Evolutionary conservation across 1,284 basidiomycete species (phyloP).

Genomic region (Porogramme epimiltina): DNA sequence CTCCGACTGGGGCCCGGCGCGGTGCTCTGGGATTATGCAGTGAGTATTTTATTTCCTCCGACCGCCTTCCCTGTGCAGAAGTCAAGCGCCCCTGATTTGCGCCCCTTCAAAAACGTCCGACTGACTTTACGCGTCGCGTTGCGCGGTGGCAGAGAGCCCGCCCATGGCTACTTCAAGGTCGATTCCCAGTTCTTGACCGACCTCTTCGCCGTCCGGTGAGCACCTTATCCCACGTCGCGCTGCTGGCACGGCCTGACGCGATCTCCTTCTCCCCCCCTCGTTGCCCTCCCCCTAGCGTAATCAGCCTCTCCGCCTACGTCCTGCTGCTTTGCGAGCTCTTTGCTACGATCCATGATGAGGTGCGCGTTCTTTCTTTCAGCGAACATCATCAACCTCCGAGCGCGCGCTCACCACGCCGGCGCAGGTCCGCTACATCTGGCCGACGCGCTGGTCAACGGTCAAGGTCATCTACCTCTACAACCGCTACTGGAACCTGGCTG

Average conservation of each 20-base stretch:
- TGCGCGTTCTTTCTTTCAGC: background rate
- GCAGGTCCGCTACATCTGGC: slow-evolving; percentile 21
- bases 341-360: slow-evolving; percentile 17
- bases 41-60: too few species aligned
- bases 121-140: background rate
- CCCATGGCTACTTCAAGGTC: slow-evolving; percentile 10
- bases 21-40: background rate
- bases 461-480: slow-evolving; percentile 20
- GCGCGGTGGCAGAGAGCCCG: background rate
- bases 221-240: background rate
- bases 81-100: too few species aligned
- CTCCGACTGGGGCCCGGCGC: background rate
- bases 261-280: too few species aligned
- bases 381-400: background rate
- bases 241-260: background rate
- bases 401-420: background rate
- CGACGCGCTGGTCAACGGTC: slow-evolving; percentile 21
- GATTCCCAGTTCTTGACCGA: slow-evolving; percentile 15
- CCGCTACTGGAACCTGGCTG: slow-evolving; percentile 19
- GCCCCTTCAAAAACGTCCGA: too few species aligned
- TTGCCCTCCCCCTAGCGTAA: background rate
- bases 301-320: slow-evolving; percentile 14
- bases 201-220: slow-evolving; percentile 15
- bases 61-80: too few species aligned
- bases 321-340: slow-evolving; percentile 17